Evolutionary conservation across 2,329 filamentous ascomycete genomes (phyloP), one percentile per base, ranked within the genome.

Genomic region (Cordyceps farinosa): DNA sequence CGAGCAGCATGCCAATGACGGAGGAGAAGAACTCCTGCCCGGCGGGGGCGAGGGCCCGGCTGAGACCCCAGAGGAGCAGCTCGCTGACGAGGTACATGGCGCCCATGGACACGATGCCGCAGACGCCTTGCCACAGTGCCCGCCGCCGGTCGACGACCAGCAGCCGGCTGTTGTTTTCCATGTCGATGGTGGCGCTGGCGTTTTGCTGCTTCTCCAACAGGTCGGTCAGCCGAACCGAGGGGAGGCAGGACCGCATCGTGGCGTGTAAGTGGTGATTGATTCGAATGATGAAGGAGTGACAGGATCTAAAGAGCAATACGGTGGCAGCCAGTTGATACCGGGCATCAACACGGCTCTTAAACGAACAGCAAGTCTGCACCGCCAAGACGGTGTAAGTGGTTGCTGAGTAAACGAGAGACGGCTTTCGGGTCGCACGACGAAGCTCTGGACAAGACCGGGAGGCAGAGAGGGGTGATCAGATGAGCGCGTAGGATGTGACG

Each of bases 1-100:
- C 71, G 17, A 77, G 52, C 0, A 75, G 15, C 82, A 84, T 84
- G 40, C 78, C 79, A 38, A 81, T 62, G 50, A 84, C 79, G 7
- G 81, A 76, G 0, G 80, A 76, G 5, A 82, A 79, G 63, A 81
- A 83, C 32, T 78, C 71, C n/a, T 78, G 64, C 3, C 70, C 62
- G 2, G 68, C 70, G 0, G 67, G 66, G 10, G 72, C 67, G 17
- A 82, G 69, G 1, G 69, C 68, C 10, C 71, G 66, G 38, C 79
- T 77, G 10, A 83, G 69, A 2, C 73, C 76, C 69, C 78, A 82
- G 27, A 82, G 80, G 38, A 80, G 66, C n/a, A 82, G 65, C 67
- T 83, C 78, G 63, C 78, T 77, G 17, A 70, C 30, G 2, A 80
- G 65, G 47, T 76, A 80, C 8, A 82, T 71, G 7, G 75, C 34